These are phyloP conservation scores for Aspergillus cristatus DNA, from an alignment of 495 filamentous ascomycete genomes.

Conservation along the genomic window DNA sequence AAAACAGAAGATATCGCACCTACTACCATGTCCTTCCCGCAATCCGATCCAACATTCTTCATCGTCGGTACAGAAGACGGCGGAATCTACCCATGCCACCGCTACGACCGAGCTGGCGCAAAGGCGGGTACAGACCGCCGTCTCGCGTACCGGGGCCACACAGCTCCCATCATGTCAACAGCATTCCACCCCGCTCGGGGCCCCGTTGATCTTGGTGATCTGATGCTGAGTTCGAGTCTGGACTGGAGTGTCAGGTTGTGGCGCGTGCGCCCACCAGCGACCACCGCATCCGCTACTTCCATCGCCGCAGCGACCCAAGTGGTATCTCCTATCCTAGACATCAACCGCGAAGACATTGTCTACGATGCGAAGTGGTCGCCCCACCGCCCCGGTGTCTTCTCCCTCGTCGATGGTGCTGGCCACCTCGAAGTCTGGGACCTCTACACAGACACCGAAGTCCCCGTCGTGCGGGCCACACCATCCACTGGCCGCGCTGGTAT, in stretches of 20 bases:
- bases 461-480: slow-evolving; percentile 66
- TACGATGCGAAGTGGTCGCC: slow-evolving; percentile 96
- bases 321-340: slow-evolving; percentile 70
- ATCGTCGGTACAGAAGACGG: slow-evolving; percentile 95
- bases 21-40: slow-evolving; percentile 92
- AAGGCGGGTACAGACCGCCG: slow-evolving; percentile 88
- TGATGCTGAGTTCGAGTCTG: slow-evolving; percentile 74
- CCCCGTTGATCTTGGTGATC: slow-evolving; percentile 87
- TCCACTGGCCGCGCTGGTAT: slow-evolving; percentile 42
- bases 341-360: slow-evolving; percentile 87
- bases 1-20: slow-evolving; percentile 94
- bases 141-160: slow-evolving; percentile 76
- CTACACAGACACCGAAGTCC: slow-evolving; percentile 84
- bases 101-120: slow-evolving; percentile 92
- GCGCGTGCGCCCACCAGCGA: slow-evolving; percentile 69
- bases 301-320: slow-evolving; percentile 28
- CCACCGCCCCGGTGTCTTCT: slow-evolving; percentile 84
- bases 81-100: slow-evolving; percentile 88
- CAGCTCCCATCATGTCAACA: slow-evolving; percentile 90
- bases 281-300: slow-evolving; percentile 37
- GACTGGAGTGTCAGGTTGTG: slow-evolving; percentile 98
- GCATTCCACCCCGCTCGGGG: slow-evolving; percentile 90
- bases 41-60: slow-evolving; percentile 94
- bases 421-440: slow-evolving; percentile 94
- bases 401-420: slow-evolving; percentile 87